Evolutionary conservation across 768 basidiomycete species (phyloP).

Genomic region (Suillus discolor): DNA sequence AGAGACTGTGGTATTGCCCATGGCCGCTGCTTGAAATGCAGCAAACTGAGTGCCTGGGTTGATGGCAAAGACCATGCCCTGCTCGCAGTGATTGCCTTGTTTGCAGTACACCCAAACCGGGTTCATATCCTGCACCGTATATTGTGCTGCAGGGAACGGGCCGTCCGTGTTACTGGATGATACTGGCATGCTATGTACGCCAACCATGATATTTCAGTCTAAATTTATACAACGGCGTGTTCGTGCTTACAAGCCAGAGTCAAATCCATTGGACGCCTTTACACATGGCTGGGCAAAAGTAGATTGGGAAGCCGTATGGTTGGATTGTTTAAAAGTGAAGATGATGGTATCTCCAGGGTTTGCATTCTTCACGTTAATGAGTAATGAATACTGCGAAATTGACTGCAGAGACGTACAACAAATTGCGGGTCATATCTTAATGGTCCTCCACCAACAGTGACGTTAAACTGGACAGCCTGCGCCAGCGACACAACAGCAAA

Average conservation of each 20-base stretch:
- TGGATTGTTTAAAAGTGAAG: constrained; percentile 58
- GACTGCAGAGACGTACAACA: constrained; percentile 25
- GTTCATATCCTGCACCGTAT: constrained; percentile 42
- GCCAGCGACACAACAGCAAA: constrained; percentile 11
- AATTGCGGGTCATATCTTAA: constrained; percentile 14
- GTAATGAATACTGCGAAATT: neutral
- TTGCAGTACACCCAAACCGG: constrained; percentile 65
- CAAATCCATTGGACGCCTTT: constrained; percentile 47
- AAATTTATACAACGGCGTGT: neutral
- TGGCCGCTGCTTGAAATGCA: constrained; percentile 58
- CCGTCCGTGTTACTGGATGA: constrained; percentile 39
- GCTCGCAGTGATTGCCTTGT: constrained; percentile 55
- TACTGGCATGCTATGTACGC: constrained; percentile 48
- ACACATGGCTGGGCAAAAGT: constrained; percentile 52
- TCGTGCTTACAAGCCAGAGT: constrained; percentile 55
- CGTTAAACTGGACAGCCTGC: constrained; percentile 16
- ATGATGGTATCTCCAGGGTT: constrained; percentile 46
- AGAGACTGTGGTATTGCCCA: constrained; percentile 27
- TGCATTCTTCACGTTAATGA: constrained; percentile 39
- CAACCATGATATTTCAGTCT: constrained; percentile 16
- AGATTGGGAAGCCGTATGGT: constrained; percentile 63
- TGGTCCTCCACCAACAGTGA: constrained; percentile 19
- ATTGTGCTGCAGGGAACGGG: constrained; percentile 48
- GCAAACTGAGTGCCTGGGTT: constrained; percentile 58
- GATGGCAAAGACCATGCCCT: constrained; percentile 69